Evolutionary conservation across 2,329 filamentous ascomycete genomes (phyloP).

Genomic region (Aspergillus sojae): DNA sequence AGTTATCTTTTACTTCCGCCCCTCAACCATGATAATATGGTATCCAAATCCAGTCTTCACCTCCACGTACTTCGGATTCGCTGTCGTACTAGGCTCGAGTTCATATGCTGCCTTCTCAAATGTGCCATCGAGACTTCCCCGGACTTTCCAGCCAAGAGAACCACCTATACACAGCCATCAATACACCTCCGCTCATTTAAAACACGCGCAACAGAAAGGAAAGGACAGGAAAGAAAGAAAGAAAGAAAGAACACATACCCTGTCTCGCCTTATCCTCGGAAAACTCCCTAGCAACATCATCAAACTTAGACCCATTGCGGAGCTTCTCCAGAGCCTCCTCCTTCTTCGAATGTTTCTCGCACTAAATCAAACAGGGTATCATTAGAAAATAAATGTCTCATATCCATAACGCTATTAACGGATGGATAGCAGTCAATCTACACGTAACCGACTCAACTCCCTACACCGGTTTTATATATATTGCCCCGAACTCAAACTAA

Average conservation of each 20-base stretch:
- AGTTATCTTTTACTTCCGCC: constrained; percentile 52
- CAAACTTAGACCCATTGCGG: constrained; percentile 62
- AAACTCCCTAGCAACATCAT: constrained; percentile 66
- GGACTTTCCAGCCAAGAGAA: constrained; percentile 64
- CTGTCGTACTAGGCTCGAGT: constrained; percentile 62
- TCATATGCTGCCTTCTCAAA: constrained; percentile 67
- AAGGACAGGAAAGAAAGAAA: background rate
- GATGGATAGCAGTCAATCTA: background rate
- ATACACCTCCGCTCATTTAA: background rate
- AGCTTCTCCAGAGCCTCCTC: constrained; percentile 66
- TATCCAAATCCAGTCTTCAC: constrained; percentile 68
- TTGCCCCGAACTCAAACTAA: background rate
- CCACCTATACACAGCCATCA: constrained; percentile 50
- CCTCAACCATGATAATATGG: constrained; percentile 70
- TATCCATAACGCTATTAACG: too few relatives aligned
- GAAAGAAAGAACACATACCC: constrained; percentile 36
- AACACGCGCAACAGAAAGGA: background rate
- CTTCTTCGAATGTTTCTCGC: constrained; percentile 67
- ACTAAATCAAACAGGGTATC: constrained; percentile 36
- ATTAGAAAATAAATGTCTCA: background rate
- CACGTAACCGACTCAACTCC: background rate
- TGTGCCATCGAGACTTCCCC: constrained; percentile 57
- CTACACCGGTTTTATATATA: constrained; percentile 3
- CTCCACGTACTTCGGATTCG: constrained; percentile 63
- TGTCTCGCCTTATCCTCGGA: constrained; percentile 68